Conservation (phyloP, 805 yeast genomes). For the Starmerella tilneyi region DNA sequence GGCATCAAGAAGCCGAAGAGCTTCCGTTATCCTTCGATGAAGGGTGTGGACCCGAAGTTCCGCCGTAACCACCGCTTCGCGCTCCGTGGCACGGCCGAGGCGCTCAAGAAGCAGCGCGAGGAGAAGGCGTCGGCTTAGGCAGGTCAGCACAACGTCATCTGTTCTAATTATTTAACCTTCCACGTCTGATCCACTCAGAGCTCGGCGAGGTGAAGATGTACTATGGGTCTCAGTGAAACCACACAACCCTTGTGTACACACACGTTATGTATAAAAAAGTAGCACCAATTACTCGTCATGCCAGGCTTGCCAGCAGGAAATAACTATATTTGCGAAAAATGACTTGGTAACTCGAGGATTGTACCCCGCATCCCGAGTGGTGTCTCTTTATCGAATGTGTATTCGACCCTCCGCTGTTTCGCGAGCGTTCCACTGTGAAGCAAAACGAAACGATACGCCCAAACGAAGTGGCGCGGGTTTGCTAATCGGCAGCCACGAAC, state of each 20-base stretch:
- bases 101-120: conserved; percentile 66
- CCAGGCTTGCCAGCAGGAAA: too few relatives aligned
- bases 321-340: too few relatives aligned
- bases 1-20: conserved; percentile 99
- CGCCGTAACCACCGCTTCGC: conserved; percentile 99
- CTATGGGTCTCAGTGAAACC: conserved; percentile 1
- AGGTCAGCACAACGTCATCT: not conserved
- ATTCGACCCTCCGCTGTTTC: too few relatives aligned
- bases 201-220: not conserved
- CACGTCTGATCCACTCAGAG: too few relatives aligned
- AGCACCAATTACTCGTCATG: conserved; percentile 5
- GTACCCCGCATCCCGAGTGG: too few relatives aligned
- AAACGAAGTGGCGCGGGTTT: conserved; percentile 1
- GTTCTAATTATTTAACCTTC: not conserved
- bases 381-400: too few relatives aligned
- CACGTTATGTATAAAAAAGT: conserved; percentile 5
- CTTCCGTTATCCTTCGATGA: conserved; percentile 94
- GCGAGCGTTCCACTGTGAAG: too few relatives aligned
- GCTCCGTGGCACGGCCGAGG: conserved; percentile 93
- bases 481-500: conserved; percentile 4
- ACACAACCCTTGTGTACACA: too few relatives aligned
- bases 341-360: too few relatives aligned
- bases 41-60: conserved; percentile 99
- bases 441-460: not conserved
- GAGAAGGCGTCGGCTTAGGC: conserved; percentile 37